Conservation (phyloP, 257 asterid species). For the Mitragyna speciosa region DNA sequence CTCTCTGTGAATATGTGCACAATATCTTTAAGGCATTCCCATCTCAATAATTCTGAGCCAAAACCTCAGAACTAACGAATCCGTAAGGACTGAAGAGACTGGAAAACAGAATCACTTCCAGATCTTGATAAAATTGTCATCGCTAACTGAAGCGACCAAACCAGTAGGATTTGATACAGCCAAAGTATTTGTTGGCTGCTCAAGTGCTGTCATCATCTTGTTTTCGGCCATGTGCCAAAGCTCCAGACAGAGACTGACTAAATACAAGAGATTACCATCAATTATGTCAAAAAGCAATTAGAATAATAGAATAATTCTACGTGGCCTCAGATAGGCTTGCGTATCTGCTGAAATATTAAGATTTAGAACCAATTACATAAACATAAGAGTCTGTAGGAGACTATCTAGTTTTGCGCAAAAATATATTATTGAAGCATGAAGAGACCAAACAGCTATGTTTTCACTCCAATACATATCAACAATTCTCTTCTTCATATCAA, state of each 20-base stretch:
- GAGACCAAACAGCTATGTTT: neutral
- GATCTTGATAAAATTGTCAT: conserved; percentile 28
- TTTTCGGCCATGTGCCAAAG: conserved; percentile 43
- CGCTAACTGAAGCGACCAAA: conserved; percentile 35
- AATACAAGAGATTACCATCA: conserved; percentile 7
- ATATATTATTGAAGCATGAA: neutral
- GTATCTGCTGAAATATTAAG: neutral
- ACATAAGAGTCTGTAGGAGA: neutral
- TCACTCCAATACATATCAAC: neutral
- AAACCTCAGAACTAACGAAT: neutral
- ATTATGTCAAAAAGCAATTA: neutral
- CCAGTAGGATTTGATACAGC: conserved; percentile 26
- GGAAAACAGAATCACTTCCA: conserved; percentile 31
- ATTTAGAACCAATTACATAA: neutral
- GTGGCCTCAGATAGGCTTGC: neutral
- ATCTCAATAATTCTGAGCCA: neutral
- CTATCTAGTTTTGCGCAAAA: neutral
- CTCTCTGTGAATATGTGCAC: neutral
- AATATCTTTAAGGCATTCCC: neutral
- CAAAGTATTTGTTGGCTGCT: conserved; percentile 22
- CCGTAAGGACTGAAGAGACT: neutral
- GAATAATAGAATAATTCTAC: neutral
- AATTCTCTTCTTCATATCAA: neutral
- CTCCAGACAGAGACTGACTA: conserved; percentile 40
- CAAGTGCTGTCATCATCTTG: conserved; percentile 28